phyloP scores from a whole-genome alignment of 2,329 filamentous ascomycete genomes.

The Seiridium unicorne region DNA sequence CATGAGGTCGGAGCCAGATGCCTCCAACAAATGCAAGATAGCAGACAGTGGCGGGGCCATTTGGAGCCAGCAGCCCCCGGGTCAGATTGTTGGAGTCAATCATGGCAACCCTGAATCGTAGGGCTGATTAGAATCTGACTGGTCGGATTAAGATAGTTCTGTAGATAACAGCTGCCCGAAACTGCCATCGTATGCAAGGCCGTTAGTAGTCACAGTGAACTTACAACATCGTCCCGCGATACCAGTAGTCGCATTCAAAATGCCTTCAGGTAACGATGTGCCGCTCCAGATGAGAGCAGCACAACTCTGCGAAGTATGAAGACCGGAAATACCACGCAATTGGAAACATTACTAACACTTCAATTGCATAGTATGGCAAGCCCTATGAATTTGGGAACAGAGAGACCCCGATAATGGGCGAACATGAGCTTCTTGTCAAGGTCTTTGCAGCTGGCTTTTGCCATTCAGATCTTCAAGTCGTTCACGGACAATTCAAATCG shows the following conservation, averaged over 20 bases:
- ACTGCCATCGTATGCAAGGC: no score
- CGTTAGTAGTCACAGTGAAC: no score
- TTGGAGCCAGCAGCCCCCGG: no score
- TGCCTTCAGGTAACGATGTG: neutral
- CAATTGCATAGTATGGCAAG: constrained; percentile 22
- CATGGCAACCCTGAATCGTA: no score
- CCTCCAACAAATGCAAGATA: no score
- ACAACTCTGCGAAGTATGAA: constrained; percentile 2
- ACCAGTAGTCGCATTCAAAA: neutral
- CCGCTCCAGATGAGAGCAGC: constrained; percentile 2
- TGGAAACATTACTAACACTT: neutral
- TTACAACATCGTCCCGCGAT: neutral
- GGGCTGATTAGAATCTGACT: no score
- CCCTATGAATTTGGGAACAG: constrained; percentile 22
- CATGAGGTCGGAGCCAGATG: no score
- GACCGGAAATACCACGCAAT: neutral
- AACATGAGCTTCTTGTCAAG: constrained; percentile 28
- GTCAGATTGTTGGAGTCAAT: no score
- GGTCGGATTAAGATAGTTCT: no score
- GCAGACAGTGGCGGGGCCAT: no score
- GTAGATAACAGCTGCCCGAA: no score
- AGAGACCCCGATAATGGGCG: constrained; percentile 19
- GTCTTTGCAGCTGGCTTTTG: constrained; percentile 34
- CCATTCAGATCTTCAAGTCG: constrained; percentile 34
- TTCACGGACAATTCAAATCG: constrained; percentile 29